These are phyloP conservation scores for Eruca vesicaria DNA, from an alignment of 441 rosid species.

Conservation along the genomic window DNA sequence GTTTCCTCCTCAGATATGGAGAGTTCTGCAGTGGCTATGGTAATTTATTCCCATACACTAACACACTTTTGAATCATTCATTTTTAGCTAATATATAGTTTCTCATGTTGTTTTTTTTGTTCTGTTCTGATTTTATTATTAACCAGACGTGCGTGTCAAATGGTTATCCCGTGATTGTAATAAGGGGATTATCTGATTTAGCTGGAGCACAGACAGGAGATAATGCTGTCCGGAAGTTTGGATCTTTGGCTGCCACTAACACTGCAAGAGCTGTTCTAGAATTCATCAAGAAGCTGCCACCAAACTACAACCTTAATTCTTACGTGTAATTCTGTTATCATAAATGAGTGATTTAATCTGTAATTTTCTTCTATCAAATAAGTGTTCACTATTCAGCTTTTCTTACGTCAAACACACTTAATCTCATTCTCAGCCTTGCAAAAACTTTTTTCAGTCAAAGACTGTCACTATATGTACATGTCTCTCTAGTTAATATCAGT, in stretches of 20 bases:
- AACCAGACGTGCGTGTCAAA: slow-evolving; percentile 28
- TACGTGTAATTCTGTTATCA: background rate
- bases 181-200: slow-evolving; percentile 46
- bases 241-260: slow-evolving; percentile 34
- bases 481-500: background rate
- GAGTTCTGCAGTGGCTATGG: slow-evolving; percentile 54
- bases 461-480: background rate
- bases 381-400: background rate
- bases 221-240: slow-evolving; percentile 28
- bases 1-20: slow-evolving; percentile 55
- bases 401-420: background rate
- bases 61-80: background rate
- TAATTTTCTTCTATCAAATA: background rate
- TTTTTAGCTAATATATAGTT: background rate
- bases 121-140: background rate
- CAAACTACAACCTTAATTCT: background rate
- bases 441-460: background rate
- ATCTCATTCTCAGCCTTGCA: background rate
- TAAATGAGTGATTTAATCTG: background rate
- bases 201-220: slow-evolving; percentile 45
- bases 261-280: slow-evolving; percentile 26
- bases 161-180: slow-evolving; percentile 44
- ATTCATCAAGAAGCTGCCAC: slow-evolving; percentile 25
- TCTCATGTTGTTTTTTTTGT: background rate
- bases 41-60: background rate